Evolutionary conservation across 2,329 filamentous ascomycete species (phyloP).

Genomic region (Pyricularia sp.): DNA sequence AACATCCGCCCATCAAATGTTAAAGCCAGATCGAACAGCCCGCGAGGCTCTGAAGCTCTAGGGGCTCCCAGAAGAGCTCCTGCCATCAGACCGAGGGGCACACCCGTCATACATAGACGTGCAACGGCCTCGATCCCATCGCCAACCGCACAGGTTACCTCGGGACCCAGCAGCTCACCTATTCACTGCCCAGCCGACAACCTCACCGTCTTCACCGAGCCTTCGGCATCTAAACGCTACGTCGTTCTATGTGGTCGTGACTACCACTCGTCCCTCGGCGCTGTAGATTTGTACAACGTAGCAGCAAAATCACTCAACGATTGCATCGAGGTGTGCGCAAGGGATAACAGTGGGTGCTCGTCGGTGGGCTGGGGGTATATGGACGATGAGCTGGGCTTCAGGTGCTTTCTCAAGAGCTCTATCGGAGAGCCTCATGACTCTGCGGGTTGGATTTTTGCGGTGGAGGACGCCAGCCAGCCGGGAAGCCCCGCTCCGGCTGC

Average conservation of each 20-base stretch:
- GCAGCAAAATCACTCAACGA: conserved; percentile 15
- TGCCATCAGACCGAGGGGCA: background rate
- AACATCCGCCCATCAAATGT: background rate
- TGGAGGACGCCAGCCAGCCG: conserved; percentile 11
- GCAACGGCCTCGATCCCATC: background rate
- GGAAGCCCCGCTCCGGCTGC: background rate
- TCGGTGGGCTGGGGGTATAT: conserved; percentile 22
- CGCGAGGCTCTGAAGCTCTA: background rate
- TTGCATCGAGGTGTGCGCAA: conserved; percentile 19
- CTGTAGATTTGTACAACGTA: conserved; percentile 15
- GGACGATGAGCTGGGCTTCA: conserved; percentile 5
- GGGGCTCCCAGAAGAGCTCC: background rate
- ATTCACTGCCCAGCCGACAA: conserved; percentile 21
- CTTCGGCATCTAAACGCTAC: conserved; percentile 11
- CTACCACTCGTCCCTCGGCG: conserved; percentile 18
- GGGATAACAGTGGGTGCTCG: conserved; percentile 13
- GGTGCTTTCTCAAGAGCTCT: conserved; percentile 23
- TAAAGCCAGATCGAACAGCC: background rate
- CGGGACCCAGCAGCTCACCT: background rate
- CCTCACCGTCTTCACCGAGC: conserved; percentile 17
- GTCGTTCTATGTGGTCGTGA: conserved; percentile 21
- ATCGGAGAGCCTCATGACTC: conserved; percentile 15
- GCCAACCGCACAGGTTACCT: background rate
- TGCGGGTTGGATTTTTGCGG: conserved; percentile 18
- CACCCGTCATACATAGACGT: background rate